A percentile compares a stretch with the other conserved stretches of the same genome.
These are phyloP conservation scores for Alternaria rosae DNA, from an alignment of 2,329 filamentous ascomycete genomes.

Conservation along the genomic window DNA sequence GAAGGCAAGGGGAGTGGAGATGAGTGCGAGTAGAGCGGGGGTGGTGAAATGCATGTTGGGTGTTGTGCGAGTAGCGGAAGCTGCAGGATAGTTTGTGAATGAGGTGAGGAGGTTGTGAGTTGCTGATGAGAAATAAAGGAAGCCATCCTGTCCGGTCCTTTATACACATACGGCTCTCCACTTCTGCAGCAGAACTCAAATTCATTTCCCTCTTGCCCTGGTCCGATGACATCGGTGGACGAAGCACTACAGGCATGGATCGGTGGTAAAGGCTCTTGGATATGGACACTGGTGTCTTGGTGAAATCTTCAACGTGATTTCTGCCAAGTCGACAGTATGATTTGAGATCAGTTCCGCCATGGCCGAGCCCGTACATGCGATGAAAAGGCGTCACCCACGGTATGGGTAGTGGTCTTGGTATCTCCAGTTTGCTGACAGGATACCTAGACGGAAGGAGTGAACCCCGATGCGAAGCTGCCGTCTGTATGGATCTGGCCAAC, in stretches of 20 bases:
- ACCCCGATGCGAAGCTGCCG: background rate
- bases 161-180: constrained; percentile 25
- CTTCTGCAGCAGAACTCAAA: background rate
- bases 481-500: background rate
- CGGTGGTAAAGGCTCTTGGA: constrained; percentile 22
- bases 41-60: constrained; percentile 33
- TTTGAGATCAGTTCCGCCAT: constrained; percentile 15
- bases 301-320: constrained; percentile 2
- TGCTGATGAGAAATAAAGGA: constrained; percentile 11
- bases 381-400: constrained; percentile 1
- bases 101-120: background rate
- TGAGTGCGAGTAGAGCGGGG: constrained; percentile 25
- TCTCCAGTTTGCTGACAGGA: background rate
- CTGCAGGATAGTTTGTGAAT: background rate
- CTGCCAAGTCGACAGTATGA: constrained; percentile 24
- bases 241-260: constrained; percentile 2
- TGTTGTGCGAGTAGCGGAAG: background rate
- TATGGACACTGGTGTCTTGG: constrained; percentile 16
- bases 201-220: background rate
- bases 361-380: background rate
- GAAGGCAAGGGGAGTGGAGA: constrained; percentile 28
- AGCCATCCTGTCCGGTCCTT: constrained; percentile 10
- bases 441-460: background rate
- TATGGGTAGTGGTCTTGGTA: constrained; percentile 13
- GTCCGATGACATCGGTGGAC: constrained; percentile 27